Percentiles rank a stretch among this genome's conserved stretches.
These are phyloP conservation scores for Trichodelitschia bisporula DNA, from an alignment of 495 filamentous ascomycete genomes.

Conservation along the genomic window DNA sequence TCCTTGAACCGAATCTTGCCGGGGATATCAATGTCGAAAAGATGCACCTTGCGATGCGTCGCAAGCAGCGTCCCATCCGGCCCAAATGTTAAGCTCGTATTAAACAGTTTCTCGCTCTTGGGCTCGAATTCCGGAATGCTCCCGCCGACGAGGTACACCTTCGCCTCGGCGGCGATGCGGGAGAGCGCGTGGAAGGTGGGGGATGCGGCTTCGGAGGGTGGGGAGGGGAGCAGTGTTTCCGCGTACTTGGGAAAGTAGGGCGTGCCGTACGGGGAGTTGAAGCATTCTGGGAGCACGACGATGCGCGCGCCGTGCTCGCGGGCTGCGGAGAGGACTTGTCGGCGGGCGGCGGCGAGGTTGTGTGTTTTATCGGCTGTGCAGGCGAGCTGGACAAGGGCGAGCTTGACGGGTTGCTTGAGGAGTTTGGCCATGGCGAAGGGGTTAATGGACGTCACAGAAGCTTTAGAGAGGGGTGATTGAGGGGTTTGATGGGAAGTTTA, in stretches of 20 bases:
- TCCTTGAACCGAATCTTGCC: conserved; percentile 82
- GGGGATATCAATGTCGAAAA: conserved; percentile 99
- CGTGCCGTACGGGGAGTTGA: conserved; percentile 91
- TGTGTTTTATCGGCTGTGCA: conserved; percentile 41
- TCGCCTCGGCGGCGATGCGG: conserved; percentile 45
- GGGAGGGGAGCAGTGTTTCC: conserved; percentile 60
- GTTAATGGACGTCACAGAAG: too few species aligned
- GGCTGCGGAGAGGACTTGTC: conserved; percentile 65
- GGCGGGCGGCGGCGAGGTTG: conserved; percentile 62
- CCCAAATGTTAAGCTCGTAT: conserved; percentile 66
- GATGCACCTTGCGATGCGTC: conserved; percentile 77
- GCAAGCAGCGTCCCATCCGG: conserved; percentile 55
- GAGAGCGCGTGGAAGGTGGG: conserved; percentile 73
- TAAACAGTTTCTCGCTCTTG: conserved; percentile 55
- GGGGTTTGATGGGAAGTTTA: too few species aligned
- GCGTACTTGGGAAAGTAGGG: conserved; percentile 81
- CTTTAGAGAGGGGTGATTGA: too few species aligned
- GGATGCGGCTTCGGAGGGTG: conserved; percentile 40
- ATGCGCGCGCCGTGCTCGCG: conserved; percentile 44
- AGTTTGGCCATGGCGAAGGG: too few species aligned
- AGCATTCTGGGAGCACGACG: conserved; percentile 61
- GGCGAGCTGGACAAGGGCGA: conserved; percentile 18
- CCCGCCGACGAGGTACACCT: conserved; percentile 64
- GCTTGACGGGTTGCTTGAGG: conserved; percentile 20
- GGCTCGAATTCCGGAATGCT: conserved; percentile 66